Conservation (phyloP, 2,329 filamentous ascomycete genomes). For the Zymoseptoria ardabiliae region DNA sequence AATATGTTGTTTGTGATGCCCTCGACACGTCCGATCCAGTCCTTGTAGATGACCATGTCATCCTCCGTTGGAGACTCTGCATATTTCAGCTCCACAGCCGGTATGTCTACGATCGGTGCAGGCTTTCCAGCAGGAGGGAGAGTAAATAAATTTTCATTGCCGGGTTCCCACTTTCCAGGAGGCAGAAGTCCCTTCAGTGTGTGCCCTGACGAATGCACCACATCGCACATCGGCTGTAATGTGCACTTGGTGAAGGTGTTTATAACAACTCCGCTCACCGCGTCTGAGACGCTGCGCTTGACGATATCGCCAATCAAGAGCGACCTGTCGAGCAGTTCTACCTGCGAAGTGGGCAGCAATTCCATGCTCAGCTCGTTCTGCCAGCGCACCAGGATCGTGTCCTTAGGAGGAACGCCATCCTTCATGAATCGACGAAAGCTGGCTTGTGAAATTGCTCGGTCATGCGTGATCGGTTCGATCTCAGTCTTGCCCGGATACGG, state of each 20-base stretch:
- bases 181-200: conserved; percentile 20
- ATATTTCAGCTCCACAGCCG: conserved; percentile 25
- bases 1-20: conserved; percentile 44
- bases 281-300: conserved; percentile 41
- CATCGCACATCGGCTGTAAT: conserved; percentile 30
- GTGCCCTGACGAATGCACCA: conserved; percentile 13
- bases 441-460: conserved; percentile 26
- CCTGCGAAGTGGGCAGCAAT: conserved; percentile 35
- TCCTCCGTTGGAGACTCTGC: conserved; percentile 38
- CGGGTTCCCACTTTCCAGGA: conserved; percentile 7
- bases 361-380: conserved; percentile 36
- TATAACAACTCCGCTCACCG: conserved; percentile 49
- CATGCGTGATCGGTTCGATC: conserved; percentile 28
- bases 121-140: conserved; percentile 12
- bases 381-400: conserved; percentile 46
- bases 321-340: conserved; percentile 48
- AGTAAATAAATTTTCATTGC: conserved; percentile 8
- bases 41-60: conserved; percentile 47
- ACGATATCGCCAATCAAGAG: conserved; percentile 50
- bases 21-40: conserved; percentile 51
- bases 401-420: conserved; percentile 43
- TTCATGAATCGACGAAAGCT: conserved; percentile 36
- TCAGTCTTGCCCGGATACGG: conserved; percentile 34
- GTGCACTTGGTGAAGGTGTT: conserved; percentile 41
- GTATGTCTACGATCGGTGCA: conserved; percentile 20